Conservation (phyloP, 1,284 basidiomycete genomes). For the Schizophyllum amplum region DNA sequence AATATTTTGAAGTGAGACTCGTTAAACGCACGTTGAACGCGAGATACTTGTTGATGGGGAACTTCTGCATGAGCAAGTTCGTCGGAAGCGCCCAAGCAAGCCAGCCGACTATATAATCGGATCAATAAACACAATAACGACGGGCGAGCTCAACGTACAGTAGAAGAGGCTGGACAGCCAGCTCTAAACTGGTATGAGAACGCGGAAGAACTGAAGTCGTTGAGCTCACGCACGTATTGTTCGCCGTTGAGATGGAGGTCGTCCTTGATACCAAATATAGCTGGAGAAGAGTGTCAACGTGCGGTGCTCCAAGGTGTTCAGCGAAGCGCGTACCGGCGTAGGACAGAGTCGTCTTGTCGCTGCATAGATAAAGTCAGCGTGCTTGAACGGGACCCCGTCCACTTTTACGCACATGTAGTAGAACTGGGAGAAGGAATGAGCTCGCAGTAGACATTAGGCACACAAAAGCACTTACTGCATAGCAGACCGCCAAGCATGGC, state of each 20-base stretch:
- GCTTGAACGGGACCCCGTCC: neutral
- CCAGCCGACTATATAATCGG: constrained; percentile 25
- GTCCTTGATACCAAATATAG: constrained; percentile 13
- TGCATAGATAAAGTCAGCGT: constrained; percentile 7
- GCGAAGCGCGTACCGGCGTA: constrained; percentile 17
- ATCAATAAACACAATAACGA: neutral
- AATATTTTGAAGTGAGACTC: neutral
- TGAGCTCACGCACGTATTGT: constrained; percentile 15
- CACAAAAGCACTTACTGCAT: constrained; percentile 19
- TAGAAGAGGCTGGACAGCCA: constrained; percentile 32
- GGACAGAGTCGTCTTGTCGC: constrained; percentile 25
- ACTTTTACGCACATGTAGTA: constrained; percentile 26
- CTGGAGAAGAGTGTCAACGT: neutral
- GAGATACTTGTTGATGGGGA: constrained; percentile 35
- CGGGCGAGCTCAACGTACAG: constrained; percentile 15
- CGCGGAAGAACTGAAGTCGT: neutral
- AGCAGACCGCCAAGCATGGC: constrained; percentile 29
- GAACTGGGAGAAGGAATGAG: constrained; percentile 16
- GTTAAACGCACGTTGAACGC: constrained; percentile 23
- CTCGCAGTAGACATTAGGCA: neutral
- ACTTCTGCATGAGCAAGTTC: constrained; percentile 37
- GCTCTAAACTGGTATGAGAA: constrained; percentile 10
- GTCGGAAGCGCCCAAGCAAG: constrained; percentile 37
- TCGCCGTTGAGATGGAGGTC: constrained; percentile 14
- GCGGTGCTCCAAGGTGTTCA: neutral